Evolutionary conservation across 2,329 filamentous ascomycete species (phyloP).

Genomic region (Fusarium oligoseptatum): DNA sequence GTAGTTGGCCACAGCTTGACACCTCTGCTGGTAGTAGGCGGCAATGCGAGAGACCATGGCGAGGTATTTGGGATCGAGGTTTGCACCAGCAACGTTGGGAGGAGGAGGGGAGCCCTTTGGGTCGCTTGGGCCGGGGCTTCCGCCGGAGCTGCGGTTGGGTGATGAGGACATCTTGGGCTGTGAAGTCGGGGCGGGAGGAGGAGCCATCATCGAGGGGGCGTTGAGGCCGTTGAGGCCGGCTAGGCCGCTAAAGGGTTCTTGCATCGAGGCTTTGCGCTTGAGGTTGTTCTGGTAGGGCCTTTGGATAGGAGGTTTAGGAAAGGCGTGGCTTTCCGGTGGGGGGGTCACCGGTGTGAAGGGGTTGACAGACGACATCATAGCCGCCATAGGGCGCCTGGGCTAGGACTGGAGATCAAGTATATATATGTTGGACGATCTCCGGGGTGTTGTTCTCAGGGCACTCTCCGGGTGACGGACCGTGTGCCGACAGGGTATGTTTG

Average conservation of each 20-base stretch:
- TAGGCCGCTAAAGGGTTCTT: constrained; percentile 38
- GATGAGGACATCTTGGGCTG: constrained; percentile 42
- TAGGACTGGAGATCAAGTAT: constrained; percentile 30
- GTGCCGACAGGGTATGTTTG: constrained; percentile 24
- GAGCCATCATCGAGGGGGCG: constrained; percentile 39
- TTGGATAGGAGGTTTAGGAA: constrained; percentile 49
- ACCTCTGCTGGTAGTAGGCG: constrained; percentile 63
- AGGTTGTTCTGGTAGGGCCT: constrained; percentile 46
- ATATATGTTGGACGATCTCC: constrained; percentile 29
- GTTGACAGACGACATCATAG: constrained; percentile 50
- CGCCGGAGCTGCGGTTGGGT: constrained; percentile 32
- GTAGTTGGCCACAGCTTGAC: constrained; percentile 60
- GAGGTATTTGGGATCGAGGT: constrained; percentile 58
- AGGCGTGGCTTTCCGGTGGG: constrained; percentile 47
- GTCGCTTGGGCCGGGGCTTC: constrained; percentile 35
- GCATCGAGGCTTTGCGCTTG: constrained; percentile 46
- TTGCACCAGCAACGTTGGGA: constrained; percentile 41
- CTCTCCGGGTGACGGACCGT: constrained; percentile 27
- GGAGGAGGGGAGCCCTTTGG: constrained; percentile 39
- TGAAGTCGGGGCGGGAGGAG: constrained; percentile 42
- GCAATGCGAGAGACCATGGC: constrained; percentile 63
- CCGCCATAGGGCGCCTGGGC: constrained; percentile 45
- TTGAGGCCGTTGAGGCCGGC: constrained; percentile 32
- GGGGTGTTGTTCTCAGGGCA: constrained; percentile 16
- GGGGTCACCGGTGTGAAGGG: constrained; percentile 48